These are phyloP conservation scores for Ogataea philodendri DNA, from an alignment of 805 yeast genomes.

Conservation along the genomic window DNA sequence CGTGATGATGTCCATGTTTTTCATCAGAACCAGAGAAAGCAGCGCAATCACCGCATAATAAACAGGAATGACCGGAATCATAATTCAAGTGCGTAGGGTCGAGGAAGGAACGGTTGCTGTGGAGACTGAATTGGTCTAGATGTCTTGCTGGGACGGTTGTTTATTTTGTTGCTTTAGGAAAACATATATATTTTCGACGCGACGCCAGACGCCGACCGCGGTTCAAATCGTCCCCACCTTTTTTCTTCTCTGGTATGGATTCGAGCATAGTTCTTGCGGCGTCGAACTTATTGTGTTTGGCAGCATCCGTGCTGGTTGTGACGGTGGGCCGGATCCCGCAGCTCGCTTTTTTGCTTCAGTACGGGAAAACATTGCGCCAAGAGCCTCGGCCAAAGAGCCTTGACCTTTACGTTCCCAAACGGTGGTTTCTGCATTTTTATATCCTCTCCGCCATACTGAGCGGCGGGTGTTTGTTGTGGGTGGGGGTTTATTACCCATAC, in stretches of 20 bases:
- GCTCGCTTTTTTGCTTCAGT: slow-evolving; percentile 39
- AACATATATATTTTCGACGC: slow-evolving; percentile 7
- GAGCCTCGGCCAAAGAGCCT: slow-evolving; percentile 1
- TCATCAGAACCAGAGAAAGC: slow-evolving; percentile 17
- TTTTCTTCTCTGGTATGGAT: too few species aligned
- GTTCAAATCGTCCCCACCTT: too few species aligned
- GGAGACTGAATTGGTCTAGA: neutral
- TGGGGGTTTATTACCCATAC: neutral
- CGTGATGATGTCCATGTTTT: slow-evolving; percentile 13
- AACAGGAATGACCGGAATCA: slow-evolving; percentile 15
- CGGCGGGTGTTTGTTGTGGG: slow-evolving; percentile 13
- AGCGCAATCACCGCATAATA: slow-evolving; percentile 21
- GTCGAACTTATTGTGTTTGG: slow-evolving; percentile 8
- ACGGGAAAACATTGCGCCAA: slow-evolving; percentile 42
- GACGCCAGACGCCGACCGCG: slow-evolving; percentile 1
- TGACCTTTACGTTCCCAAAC: slow-evolving; percentile 52
- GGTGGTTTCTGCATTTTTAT: slow-evolving; percentile 65
- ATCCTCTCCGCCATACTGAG: slow-evolving; percentile 33
- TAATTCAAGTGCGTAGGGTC: too few species aligned
- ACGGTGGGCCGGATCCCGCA: slow-evolving; percentile 33
- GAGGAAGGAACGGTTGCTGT: neutral
- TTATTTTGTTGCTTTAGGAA: slow-evolving; percentile 9
- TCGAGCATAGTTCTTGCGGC: neutral
- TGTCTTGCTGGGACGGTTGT: slow-evolving; percentile 2
- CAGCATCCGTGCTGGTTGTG: slow-evolving; percentile 26